These are phyloP conservation scores for Trichosanthes truncata DNA, from an alignment of 306 rosid genomes.

Conservation along the genomic window DNA sequence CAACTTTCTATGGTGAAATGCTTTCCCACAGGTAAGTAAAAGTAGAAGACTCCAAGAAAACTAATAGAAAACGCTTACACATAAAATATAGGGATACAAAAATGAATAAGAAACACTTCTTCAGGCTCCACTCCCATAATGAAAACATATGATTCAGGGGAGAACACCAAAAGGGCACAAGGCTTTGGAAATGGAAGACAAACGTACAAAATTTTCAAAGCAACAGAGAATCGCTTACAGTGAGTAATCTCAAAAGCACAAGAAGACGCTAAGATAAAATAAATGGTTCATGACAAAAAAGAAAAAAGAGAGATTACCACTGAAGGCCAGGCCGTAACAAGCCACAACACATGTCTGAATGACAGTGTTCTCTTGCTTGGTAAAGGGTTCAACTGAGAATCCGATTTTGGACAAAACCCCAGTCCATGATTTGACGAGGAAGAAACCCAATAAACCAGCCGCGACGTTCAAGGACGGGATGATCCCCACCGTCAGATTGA, in stretches of 20 bases:
- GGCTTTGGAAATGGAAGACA: neutral
- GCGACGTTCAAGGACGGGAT: constrained; percentile 86
- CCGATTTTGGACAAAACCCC: constrained; percentile 44
- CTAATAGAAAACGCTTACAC: neutral
- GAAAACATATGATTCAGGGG: neutral
- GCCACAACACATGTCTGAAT: constrained; percentile 98
- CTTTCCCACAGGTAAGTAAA: neutral
- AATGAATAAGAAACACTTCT: neutral
- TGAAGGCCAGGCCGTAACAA: constrained; percentile 87
- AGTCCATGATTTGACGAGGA: constrained; percentile 81
- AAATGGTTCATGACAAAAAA: neutral
- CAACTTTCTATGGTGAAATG: neutral
- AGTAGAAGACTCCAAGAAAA: neutral
- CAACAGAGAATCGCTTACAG: neutral
- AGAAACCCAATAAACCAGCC: constrained; percentile 75
- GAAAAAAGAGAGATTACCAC: constrained; percentile 38
- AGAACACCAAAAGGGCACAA: neutral
- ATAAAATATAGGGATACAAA: neutral
- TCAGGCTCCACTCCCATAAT: neutral
- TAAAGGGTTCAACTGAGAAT: constrained; percentile 46
- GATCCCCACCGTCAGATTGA: constrained; percentile 75
- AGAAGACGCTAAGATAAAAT: neutral
- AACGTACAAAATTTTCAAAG: neutral
- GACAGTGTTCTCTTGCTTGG: constrained; percentile 88
- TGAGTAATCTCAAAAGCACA: neutral